Evolutionary conservation across 805 yeast species (phyloP), one percentile per base, ranked within the genome.

Genomic region (Saitoella complicata): DNA sequence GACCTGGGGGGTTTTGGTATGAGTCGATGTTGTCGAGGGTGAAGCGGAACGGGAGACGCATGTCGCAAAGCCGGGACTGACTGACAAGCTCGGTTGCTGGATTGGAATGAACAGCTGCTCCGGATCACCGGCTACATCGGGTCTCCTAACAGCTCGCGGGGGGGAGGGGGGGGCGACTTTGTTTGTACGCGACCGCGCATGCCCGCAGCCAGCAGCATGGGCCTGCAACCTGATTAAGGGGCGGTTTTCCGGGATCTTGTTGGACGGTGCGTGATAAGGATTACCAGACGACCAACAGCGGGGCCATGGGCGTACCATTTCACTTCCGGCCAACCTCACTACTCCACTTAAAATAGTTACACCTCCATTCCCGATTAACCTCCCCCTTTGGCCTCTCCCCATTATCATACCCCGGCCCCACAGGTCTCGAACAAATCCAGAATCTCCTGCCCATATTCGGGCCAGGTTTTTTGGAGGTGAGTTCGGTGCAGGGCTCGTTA

Each of bases 11-110:
- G n/a, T 67, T 48, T 53, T 72, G 80, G 55, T 82, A 82, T n/a
- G 73, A 65, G 55, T 82, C 93, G 51, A 70, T 73, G 45, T 72
- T 69, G 48, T 75, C 71, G 45, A 81, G 66, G 55, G 80, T 87
- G 8, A 80, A 38, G 29, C 46, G 38, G 38, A 49, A 47, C 40
- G 39, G 33, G 39, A 38, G 33, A 37, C 31, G 38, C 32, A 34
- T 34, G 39, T 4, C 4, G 21, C 21, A 4, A 21, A 21, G 4
- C 4, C 21, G 4, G 21, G 21, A 21, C 21, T 21, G 21, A 21
- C 21, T 21, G 21, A 21, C 21, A 21, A 21, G 21, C 4, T 21
- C 21, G 21, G 21, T 4, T 21, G 4, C 21, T 21, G 4, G 21
- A 21, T 21, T 21, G 21, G 21, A 21, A 21, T 21, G 21, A 21